Evolutionary conservation across 1,139 yeast species (phyloP).

Genomic region (Geotrichum citri-aurantii): DNA sequence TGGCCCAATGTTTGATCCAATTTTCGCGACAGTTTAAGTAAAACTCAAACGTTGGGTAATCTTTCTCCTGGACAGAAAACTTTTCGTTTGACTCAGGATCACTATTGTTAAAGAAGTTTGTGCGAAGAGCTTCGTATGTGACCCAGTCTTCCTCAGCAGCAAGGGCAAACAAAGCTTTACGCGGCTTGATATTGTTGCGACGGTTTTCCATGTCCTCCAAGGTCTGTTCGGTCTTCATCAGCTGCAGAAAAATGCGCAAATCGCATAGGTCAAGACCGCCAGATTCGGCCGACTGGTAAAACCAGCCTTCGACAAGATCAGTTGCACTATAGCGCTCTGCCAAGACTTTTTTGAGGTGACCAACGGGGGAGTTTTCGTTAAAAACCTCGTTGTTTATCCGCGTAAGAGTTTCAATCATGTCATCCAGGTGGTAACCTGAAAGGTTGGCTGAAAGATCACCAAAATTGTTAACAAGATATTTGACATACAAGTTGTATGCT

Average conservation of each 20-base stretch:
- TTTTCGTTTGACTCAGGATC: not conserved
- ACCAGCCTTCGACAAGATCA: constrained; percentile 18
- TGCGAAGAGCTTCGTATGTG: constrained; percentile 7
- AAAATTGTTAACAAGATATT: constrained; percentile 19
- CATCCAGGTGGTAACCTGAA: constrained; percentile 19
- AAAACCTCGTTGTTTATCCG: constrained; percentile 18
- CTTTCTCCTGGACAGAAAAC: not conserved
- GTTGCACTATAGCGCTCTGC: constrained; percentile 11
- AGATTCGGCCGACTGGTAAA: constrained; percentile 19
- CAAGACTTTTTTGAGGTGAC: constrained; percentile 3
- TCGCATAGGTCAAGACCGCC: constrained; percentile 22
- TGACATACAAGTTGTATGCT: constrained; percentile 21
- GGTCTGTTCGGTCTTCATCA: not conserved
- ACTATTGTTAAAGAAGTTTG: constrained; percentile 3
- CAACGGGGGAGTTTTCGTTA: constrained; percentile 8
- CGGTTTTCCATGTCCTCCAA: constrained; percentile 1
- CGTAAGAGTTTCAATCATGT: constrained; percentile 18
- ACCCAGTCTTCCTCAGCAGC: constrained; percentile 12
- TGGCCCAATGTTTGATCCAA: constrained; percentile 9
- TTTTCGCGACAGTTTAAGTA: constrained; percentile 8
- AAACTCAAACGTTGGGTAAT: constrained; percentile 10
- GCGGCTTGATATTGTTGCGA: constrained; percentile 1
- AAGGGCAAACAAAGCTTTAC: constrained; percentile 6
- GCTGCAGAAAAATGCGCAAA: constrained; percentile 15
- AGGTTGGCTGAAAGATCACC: constrained; percentile 19